Percentiles rank a stretch among this genome's conserved stretches.
Evolutionary conservation across 768 basidiomycete species (phyloP).

Genomic region (Auriscalpium orientale): DNA sequence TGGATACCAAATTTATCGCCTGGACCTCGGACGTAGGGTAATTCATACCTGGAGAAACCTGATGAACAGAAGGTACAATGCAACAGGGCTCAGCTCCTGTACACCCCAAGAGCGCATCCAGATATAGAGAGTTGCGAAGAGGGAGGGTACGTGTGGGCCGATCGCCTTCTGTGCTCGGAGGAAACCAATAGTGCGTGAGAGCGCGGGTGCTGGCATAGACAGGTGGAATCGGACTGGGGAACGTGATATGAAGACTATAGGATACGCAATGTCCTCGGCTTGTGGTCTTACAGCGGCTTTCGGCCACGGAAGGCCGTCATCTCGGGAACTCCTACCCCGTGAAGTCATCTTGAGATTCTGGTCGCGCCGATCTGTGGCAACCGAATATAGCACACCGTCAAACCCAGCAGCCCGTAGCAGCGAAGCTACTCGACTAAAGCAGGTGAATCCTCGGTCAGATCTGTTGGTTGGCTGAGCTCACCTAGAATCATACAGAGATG

Average conservation of each 20-base stretch:
- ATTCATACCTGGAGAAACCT: conserved; percentile 12
- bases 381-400: conserved; percentile 11
- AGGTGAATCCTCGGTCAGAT: background rate
- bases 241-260: conserved; percentile 4
- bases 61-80: conserved; percentile 7
- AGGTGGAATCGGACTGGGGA: conserved; percentile 9
- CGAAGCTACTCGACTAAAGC: conserved; percentile 5
- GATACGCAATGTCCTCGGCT: conserved; percentile 9
- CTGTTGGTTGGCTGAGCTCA: background rate
- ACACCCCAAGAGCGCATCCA: conserved; percentile 14
- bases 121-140: conserved; percentile 5
- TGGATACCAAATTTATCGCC: conserved; percentile 3
- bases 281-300: conserved; percentile 9
- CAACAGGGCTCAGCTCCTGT: conserved; percentile 4
- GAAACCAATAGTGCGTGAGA: background rate
- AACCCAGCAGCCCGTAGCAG: conserved; percentile 6
- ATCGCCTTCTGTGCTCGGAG: conserved; percentile 2
- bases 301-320: background rate
- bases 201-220: conserved; percentile 7
- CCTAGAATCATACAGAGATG: conserved; percentile 12
- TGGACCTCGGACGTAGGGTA: background rate
- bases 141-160: background rate
- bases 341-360: background rate
- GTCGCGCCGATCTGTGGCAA: conserved; percentile 1
- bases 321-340: conserved; percentile 1